Evolutionary conservation across 768 basidiomycete species (phyloP), one percentile per base, ranked within the genome.

Genomic region (Russula dissimulans): DNA sequence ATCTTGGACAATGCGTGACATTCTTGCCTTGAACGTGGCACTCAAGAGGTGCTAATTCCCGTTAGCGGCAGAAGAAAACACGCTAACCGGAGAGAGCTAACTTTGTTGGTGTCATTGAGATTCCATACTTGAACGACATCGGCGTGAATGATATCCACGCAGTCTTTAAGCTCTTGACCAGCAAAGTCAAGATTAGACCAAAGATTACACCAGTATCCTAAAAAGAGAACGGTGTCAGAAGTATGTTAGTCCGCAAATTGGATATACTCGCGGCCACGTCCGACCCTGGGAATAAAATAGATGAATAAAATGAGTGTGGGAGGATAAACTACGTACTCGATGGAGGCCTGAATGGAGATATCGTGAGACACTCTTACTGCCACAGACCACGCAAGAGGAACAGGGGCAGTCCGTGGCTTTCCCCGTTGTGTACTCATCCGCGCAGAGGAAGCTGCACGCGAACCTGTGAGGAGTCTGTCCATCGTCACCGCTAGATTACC

Each of bases 51-150:
- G 49, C 59, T 60, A 7, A 9, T 26, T 6, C 29, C 54, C n/a
- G n/a, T 60, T 1, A 55, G 54, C 31, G 14, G 9, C 3, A 34
- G 38, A 45, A 44, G 32, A 14, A 4, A 11, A 6, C 8, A 39
- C 3, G 11, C 18, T 12, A 46, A 41, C 29, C 17, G 38, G 26
- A 9, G 26, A 15, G 17, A 36, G 22, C 51, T 48, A 5, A 54
- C 46, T 34, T 17, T 18, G 7, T 14, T 14, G 6, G 0, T 34
- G 9, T 60, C 53, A 26, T 36, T 29, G 22, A 60, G 18, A 14
- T 59, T 54, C 59, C 59, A 60, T 42, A 60, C 36, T 12, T 54
- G 18, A 36, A 54, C n/a, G 1, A 60, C 42, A 36, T 60, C 59
- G 17, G 17, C 6, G 29, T 54, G 59, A 29, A 49, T 31, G 18